These are phyloP conservation scores for Domatiomyces globalis DNA, from an alignment of 2,329 filamentous ascomycete genomes.

Conservation along the genomic window DNA sequence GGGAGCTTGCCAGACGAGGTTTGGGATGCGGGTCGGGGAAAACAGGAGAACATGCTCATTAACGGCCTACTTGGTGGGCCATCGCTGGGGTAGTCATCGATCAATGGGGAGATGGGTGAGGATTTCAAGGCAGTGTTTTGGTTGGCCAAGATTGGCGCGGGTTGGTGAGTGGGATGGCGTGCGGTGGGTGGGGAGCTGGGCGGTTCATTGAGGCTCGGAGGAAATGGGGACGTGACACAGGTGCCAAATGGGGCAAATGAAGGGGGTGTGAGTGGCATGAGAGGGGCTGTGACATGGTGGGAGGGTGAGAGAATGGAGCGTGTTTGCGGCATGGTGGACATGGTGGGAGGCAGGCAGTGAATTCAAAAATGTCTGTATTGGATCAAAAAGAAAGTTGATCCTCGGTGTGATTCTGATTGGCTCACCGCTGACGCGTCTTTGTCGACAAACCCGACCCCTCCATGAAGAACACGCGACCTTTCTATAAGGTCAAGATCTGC, in stretches of 20 bases:
- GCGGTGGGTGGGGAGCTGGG: constrained; percentile 25
- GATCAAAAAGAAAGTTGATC: too few relatives aligned
- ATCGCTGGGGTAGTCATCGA: constrained; percentile 54
- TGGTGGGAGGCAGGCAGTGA: too few relatives aligned
- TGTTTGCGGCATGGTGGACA: neutral
- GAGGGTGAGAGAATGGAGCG: neutral
- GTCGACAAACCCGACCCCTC: too few relatives aligned
- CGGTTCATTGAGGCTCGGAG: constrained; percentile 35
- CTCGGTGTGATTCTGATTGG: too few relatives aligned
- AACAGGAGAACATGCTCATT: constrained; percentile 84
- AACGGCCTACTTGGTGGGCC: constrained; percentile 39
- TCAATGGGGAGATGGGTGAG: constrained; percentile 58
- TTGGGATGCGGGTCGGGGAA: constrained; percentile 36
- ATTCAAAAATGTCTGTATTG: too few relatives aligned
- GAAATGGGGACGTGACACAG: constrained; percentile 59
- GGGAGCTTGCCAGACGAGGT: constrained; percentile 37
- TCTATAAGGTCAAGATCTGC: too few relatives aligned
- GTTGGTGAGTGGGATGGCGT: constrained; percentile 24
- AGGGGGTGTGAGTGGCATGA: constrained; percentile 51
- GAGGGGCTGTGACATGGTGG: constrained; percentile 29
- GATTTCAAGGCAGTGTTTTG: constrained; percentile 85
- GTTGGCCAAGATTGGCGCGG: constrained; percentile 52
- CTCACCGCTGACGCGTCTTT: too few relatives aligned
- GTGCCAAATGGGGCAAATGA: constrained; percentile 70
- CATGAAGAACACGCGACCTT: too few relatives aligned